phyloP scores from a whole-genome alignment of 371 early-diverging fungal genomes.

The Zychaea mexicana region DNA sequence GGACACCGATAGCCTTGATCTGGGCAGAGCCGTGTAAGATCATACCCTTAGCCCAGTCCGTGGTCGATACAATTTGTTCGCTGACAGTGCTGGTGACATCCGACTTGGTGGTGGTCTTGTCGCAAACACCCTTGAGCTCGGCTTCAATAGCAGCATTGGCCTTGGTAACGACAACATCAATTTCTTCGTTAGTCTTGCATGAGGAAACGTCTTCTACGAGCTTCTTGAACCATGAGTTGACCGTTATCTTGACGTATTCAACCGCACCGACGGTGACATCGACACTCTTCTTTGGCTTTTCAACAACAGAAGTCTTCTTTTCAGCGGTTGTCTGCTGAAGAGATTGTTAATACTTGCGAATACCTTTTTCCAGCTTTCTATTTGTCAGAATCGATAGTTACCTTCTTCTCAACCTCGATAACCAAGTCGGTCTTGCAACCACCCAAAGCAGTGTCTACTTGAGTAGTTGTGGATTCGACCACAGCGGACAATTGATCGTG shows the following conservation, averaged over 20 bases:
- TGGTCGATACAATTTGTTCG: neutral
- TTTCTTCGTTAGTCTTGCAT: conserved; percentile 25
- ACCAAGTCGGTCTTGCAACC: conserved; percentile 1
- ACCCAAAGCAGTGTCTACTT: conserved; percentile 24
- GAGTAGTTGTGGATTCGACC: conserved; percentile 28
- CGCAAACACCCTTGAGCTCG: neutral
- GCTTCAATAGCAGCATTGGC: conserved; percentile 15
- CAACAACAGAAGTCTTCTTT: neutral
- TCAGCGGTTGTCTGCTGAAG: neutral
- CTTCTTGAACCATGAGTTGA: conserved; percentile 32
- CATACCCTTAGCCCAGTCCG: conserved; percentile 13
- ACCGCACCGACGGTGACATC: conserved; percentile 21
- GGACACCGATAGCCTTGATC: conserved; percentile 12
- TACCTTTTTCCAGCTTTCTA: neutral
- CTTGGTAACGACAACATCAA: conserved; percentile 33
- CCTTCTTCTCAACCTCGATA: conserved; percentile 2
- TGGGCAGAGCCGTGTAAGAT: conserved; percentile 3
- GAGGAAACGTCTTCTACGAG: conserved; percentile 30
- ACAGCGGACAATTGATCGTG: conserved; percentile 25
- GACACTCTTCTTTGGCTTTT: conserved; percentile 24
- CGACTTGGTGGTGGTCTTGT: neutral
- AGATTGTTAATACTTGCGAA: neutral
- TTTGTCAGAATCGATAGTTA: neutral
- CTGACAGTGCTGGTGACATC: neutral
- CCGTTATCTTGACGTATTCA: conserved; percentile 25